Conservation (phyloP, 2,329 filamentous ascomycete genomes). For the Lachnellula willkommii region DNA sequence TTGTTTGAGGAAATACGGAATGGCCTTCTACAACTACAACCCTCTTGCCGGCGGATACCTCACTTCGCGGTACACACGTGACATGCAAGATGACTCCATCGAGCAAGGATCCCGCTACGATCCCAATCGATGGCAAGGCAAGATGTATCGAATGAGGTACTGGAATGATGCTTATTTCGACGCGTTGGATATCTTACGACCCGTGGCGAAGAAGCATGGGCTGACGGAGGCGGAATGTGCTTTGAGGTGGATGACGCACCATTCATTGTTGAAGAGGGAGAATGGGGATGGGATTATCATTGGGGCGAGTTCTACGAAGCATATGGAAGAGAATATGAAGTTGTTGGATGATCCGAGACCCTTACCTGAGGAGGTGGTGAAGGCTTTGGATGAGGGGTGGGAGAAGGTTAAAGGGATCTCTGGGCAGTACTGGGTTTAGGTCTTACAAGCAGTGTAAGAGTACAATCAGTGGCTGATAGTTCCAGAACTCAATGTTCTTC, state of each 20-base stretch:
- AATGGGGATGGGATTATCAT: slow-evolving; percentile 55
- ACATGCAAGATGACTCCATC: slow-evolving; percentile 38
- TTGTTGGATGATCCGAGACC: slow-evolving; percentile 59
- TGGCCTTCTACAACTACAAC: slow-evolving; percentile 59
- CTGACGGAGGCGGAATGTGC: slow-evolving; percentile 70
- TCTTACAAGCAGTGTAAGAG: background rate
- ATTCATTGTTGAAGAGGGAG: slow-evolving; percentile 53
- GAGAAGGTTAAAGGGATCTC: slow-evolving; percentile 5
- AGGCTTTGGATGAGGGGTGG: slow-evolving; percentile 64
- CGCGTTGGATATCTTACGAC: slow-evolving; percentile 63
- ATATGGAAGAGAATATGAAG: slow-evolving; percentile 53
- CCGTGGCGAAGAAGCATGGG: slow-evolving; percentile 60
- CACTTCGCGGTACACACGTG: slow-evolving; percentile 43
- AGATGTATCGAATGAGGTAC: slow-evolving; percentile 50
- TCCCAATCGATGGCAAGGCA: slow-evolving; percentile 44
- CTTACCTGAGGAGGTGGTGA: slow-evolving; percentile 68
- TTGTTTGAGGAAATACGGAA: slow-evolving; percentile 52
- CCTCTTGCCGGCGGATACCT: slow-evolving; percentile 48
- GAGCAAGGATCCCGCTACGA: slow-evolving; percentile 22
- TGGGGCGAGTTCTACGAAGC: slow-evolving; percentile 51
- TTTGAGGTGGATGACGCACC: slow-evolving; percentile 68
- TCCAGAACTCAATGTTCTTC: background rate
- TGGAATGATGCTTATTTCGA: slow-evolving; percentile 59
- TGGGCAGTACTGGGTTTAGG: slow-evolving; percentile 7
- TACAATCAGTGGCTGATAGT: background rate